Evolutionary conservation across 2,329 filamentous ascomycete species (phyloP), one percentile per base, ranked within the genome.

Genomic region (Aspergillus tanneri): DNA sequence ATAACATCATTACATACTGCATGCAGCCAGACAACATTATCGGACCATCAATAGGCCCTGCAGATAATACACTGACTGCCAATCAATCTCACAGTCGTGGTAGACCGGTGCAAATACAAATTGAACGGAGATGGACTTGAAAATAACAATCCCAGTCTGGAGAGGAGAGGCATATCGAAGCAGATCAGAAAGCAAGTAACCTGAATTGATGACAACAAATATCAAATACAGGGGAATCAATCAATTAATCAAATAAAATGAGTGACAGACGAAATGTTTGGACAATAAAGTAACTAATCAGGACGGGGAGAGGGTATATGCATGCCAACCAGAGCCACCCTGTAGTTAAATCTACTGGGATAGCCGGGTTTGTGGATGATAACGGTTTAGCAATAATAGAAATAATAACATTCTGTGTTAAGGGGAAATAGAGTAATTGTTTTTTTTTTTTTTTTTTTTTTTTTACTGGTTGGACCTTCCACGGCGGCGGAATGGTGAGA

Each of bases 401-500:
- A 39, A 62, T 53, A 47, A 64, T 57, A 58, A 18, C 30, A 34
- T 18, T 34, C 16, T 34, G 30, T 14, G 14, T 18, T 59, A 67
- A 51, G 64, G 60, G n/a, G n/a, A n/a, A n/a, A n/a, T n/a, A n/a
- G n/a, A n/a, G n/a, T n/a, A n/a, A n/a, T n/a, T n/a, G n/a, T n/a
- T n/a, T n/a, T n/a, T n/a, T n/a, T n/a, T n/a, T n/a, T n/a, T n/a
- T 4, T 18, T 8, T 34, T n/a, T 34, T 5, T 3, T 3, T 23
- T 47, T 58, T 65, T 65, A 63, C 51, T 67, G 58, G 50, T 56
- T 46, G 42, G 58, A 43, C 47, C 60, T 64, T 45, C 56, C 61
- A 43, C 65, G 61, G 38, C 68, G 65, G 48, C 70, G 69, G 63
- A 72, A 69, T 21, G 65, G 62, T 19, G 66, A 57, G 56, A 72